phyloP scores from a whole-genome alignment of 768 basidiomycete genomes.

The Macrolepiota fuliginosa region DNA sequence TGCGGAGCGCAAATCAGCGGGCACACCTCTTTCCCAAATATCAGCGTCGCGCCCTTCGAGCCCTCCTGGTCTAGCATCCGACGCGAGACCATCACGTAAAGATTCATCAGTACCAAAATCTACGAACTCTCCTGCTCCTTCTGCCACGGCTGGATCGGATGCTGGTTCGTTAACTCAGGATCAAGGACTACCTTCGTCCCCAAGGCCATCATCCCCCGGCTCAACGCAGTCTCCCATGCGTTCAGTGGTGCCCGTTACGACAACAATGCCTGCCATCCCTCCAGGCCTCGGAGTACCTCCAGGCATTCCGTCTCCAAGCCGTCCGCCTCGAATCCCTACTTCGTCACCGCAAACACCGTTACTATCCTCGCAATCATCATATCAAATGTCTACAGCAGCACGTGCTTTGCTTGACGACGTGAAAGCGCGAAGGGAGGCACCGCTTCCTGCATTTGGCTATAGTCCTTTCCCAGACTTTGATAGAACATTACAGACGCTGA shows the following conservation, averaged over 20 bases:
- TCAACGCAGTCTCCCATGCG: constrained; percentile 35
- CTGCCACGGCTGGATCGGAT: constrained; percentile 51
- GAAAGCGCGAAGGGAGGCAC: constrained; percentile 67
- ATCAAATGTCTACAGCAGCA: constrained; percentile 86
- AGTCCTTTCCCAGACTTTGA: constrained; percentile 91
- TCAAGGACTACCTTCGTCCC: constrained; percentile 34
- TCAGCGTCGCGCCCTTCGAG: constrained; percentile 60
- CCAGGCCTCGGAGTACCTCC: constrained; percentile 59
- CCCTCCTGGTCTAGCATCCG: constrained; percentile 45
- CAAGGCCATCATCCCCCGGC: constrained; percentile 32
- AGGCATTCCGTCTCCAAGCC: constrained; percentile 58
- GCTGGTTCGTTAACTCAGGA: constrained; percentile 45
- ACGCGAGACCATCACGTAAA: constrained; percentile 33
- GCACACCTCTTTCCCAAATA: constrained; percentile 43
- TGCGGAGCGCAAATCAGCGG: constrained; percentile 42
- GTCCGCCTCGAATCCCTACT: constrained; percentile 46
- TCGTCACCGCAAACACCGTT: constrained; percentile 50
- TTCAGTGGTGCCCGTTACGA: constrained; percentile 23
- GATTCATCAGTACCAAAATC: constrained; percentile 21
- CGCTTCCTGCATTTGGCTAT: constrained; percentile 31
- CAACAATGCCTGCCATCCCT: constrained; percentile 36
- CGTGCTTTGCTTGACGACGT: constrained; percentile 84
- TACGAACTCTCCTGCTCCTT: constrained; percentile 44
- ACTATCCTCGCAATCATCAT: constrained; percentile 57
- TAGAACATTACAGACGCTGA: constrained; percentile 73